Evolutionary conservation across 148 eudicot genomes (phyloP).

Genomic region (Salicornia ramosissima): DNA sequence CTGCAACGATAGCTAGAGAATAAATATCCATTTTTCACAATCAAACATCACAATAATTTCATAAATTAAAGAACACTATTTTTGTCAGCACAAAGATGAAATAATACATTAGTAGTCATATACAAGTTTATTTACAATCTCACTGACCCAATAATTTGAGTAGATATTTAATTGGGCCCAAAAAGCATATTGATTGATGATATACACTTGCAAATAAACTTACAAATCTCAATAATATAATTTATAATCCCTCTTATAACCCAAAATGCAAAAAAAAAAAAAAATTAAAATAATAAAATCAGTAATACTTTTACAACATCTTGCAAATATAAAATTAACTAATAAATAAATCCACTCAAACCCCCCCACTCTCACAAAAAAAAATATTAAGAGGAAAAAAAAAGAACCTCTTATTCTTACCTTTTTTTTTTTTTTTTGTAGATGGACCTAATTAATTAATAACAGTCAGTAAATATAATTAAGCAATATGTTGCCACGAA

Average conservation of each 20-base stretch:
- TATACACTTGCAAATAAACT: conserved; percentile 10
- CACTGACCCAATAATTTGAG: conserved; percentile 3
- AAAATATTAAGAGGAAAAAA: not conserved
- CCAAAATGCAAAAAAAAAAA: conserved; percentile 7
- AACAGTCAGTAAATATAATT: conserved; percentile 16
- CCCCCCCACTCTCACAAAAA: not conserved
- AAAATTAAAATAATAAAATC: not conserved
- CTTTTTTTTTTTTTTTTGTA: not conserved
- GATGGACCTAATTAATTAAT: not conserved
- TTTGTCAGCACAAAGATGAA: not conserved
- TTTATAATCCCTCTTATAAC: conserved; percentile 3
- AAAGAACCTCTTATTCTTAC: not conserved
- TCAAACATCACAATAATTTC: too few relatives aligned
- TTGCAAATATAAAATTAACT: not conserved
- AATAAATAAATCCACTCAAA: not conserved
- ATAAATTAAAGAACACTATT: not conserved
- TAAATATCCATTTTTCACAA: too few relatives aligned
- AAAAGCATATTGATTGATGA: conserved; percentile 12
- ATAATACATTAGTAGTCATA: not conserved
- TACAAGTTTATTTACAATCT: conserved; percentile 4
- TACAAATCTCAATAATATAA: conserved; percentile 15
- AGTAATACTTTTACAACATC: not conserved
- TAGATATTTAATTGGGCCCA: not conserved
- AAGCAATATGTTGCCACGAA: conserved; percentile 28
- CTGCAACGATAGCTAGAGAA: too few relatives aligned